Conservation (phyloP, 495 filamentous ascomycete species). For the Trichocladium uniseriatum region DNA sequence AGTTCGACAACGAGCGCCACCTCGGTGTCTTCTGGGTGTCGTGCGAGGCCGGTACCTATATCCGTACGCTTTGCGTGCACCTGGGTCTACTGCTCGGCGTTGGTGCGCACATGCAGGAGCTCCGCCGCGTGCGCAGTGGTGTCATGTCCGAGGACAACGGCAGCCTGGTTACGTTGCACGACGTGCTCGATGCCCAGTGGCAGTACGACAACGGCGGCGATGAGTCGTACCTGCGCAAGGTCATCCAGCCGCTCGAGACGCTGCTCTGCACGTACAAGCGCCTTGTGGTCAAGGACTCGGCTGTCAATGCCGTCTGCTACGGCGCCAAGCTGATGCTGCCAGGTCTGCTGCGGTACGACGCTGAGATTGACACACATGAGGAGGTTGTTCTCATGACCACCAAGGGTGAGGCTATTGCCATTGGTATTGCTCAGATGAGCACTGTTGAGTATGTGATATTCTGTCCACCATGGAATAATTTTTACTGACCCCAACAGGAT, state of each 20-base stretch:
- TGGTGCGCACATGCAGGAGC: conserved; percentile 97
- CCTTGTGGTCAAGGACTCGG: conserved; percentile 94
- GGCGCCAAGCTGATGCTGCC: conserved; percentile 98
- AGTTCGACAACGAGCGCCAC: conserved; percentile 96
- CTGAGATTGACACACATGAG: conserved; percentile 51
- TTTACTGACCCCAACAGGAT: conserved; percentile 32
- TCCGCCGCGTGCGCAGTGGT: conserved; percentile 84
- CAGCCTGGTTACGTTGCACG: conserved; percentile 86
- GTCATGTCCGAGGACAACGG: conserved; percentile 80
- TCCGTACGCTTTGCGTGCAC: conserved; percentile 95
- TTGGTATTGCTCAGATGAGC: conserved; percentile 86
- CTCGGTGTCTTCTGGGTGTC: conserved; percentile 99
- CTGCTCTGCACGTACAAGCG: conserved; percentile 87
- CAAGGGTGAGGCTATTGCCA: conserved; percentile 94
- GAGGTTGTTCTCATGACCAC: conserved; percentile 90
- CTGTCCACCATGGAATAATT: neutral
- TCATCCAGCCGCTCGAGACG: conserved; percentile 84
- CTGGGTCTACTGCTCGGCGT: conserved; percentile 86
- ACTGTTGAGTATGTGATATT: conserved; percentile 19
- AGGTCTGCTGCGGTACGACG: conserved; percentile 82
- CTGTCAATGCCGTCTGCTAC: conserved; percentile 93
- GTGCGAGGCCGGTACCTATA: conserved; percentile 97
- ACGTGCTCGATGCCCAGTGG: conserved; percentile 93
- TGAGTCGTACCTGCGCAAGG: conserved; percentile 74
- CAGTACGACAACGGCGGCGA: conserved; percentile 83